phyloP scores from a whole-genome alignment of 768 basidiomycete species.

The Crassisporium funariophilum region DNA sequence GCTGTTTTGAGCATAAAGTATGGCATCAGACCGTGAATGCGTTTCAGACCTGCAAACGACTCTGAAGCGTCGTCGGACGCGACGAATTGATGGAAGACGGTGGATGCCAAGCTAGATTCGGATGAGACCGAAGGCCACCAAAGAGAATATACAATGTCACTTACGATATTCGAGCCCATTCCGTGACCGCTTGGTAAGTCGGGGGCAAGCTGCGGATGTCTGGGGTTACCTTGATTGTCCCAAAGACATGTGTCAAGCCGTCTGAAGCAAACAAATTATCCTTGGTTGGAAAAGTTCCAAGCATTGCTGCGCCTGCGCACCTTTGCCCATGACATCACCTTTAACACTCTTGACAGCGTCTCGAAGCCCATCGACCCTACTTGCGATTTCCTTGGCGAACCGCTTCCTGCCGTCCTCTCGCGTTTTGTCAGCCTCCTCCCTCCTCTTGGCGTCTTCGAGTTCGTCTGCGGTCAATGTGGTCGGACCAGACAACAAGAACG shows the following conservation, averaged over 20 bases:
- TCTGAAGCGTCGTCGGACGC: conserved; percentile 93
- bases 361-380: conserved; percentile 82
- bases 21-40: conserved; percentile 95
- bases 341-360: conserved; percentile 86
- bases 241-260: conserved; percentile 88
- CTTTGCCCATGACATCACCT: conserved; percentile 89
- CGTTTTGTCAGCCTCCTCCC: conserved; percentile 88
- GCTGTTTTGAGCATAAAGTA: conserved; percentile 96
- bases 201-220: conserved; percentile 75
- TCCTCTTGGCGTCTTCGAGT: conserved; percentile 68
- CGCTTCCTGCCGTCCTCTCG: conserved; percentile 85
- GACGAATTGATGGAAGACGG: conserved; percentile 93
- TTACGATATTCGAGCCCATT: conserved; percentile 97
- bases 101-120: conserved; percentile 79
- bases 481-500: conserved; percentile 81
- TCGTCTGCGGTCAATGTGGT: conserved; percentile 72
- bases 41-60: conserved; percentile 83
- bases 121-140: conserved; percentile 4
- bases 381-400: conserved; percentile 87
- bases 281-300: background rate
- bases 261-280: conserved; percentile 44
- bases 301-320: conserved; percentile 34
- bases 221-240: conserved; percentile 80
- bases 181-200: conserved; percentile 87
- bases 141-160: conserved; percentile 30